Evolutionary conservation across 495 filamentous ascomycete species (phyloP).

Genomic region (Aspergillus nanangensis): DNA sequence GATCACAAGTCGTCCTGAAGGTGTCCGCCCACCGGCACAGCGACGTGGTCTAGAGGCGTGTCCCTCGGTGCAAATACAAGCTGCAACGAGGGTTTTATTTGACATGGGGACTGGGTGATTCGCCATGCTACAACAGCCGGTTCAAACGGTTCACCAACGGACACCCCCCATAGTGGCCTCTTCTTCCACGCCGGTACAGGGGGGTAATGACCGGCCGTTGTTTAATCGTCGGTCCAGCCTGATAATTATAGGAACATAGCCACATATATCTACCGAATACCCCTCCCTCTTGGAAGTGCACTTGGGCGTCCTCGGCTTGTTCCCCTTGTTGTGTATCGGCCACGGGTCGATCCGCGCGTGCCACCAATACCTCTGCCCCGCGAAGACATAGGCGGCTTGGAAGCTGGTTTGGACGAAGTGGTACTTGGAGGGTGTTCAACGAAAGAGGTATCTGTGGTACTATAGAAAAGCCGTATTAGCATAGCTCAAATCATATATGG

Average conservation of each 20-base stretch:
- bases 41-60: no score
- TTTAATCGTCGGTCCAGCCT: not conserved
- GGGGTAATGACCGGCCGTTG: not conserved
- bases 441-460: conserved; percentile 93
- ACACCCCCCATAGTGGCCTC: no score
- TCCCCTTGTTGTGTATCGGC: conserved; percentile 38
- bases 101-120: no score
- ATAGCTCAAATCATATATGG: no score
- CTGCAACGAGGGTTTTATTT: no score
- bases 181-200: not conserved
- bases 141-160: no score
- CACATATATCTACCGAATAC: conserved; percentile 24
- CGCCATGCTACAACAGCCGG: no score
- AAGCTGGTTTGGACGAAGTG: conserved; percentile 55
- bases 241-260: not conserved
- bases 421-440: conserved; percentile 75
- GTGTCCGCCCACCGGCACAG: no score
- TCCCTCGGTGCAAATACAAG: no score
- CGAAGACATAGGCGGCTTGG: conserved; percentile 56
- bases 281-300: conserved; percentile 37
- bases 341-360: conserved; percentile 37
- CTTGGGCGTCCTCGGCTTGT: conserved; percentile 34
- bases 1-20: no score
- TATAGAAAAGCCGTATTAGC: conserved; percentile 24
- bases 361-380: conserved; percentile 17